Conservation (phyloP, 345 rosid genomes). For the Salix brachista region DNA sequence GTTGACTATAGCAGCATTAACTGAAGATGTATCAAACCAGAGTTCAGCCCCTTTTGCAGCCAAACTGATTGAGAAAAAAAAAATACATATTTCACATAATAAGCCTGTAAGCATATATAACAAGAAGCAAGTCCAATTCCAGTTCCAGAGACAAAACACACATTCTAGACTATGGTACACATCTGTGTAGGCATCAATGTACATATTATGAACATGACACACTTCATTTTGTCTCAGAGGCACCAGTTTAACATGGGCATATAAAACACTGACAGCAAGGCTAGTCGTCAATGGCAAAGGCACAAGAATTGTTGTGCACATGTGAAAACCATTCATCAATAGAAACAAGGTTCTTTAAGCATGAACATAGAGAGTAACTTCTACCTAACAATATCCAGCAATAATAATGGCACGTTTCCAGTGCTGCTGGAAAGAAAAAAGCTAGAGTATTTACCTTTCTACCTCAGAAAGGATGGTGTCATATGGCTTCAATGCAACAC, state of each 20-base stretch:
- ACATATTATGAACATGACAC: neutral
- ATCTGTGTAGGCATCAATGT: neutral
- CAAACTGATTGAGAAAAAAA: constrained; percentile 45
- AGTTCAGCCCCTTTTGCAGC: constrained; percentile 65
- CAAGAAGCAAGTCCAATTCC: neutral
- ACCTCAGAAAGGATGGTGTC: constrained; percentile 68
- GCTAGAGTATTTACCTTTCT: constrained; percentile 46
- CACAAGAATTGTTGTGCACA: neutral
- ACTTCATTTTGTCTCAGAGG: neutral
- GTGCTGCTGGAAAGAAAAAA: neutral
- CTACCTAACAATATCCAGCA: neutral
- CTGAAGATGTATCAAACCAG: constrained; percentile 80
- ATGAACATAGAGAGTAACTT: neutral
- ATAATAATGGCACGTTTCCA: neutral
- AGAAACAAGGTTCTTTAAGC: neutral
- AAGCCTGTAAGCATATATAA: neutral
- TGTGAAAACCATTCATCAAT: neutral
- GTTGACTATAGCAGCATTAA: constrained; percentile 73
- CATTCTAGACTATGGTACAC: neutral
- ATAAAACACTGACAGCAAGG: neutral
- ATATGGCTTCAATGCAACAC: constrained; percentile 66
- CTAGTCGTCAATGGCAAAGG: neutral
- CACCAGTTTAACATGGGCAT: neutral
- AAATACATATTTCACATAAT: constrained; percentile 1
- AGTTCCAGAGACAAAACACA: neutral